phyloP scores from a whole-genome alignment of 208 protist species.

The Trypanosoma congolense region DNA sequence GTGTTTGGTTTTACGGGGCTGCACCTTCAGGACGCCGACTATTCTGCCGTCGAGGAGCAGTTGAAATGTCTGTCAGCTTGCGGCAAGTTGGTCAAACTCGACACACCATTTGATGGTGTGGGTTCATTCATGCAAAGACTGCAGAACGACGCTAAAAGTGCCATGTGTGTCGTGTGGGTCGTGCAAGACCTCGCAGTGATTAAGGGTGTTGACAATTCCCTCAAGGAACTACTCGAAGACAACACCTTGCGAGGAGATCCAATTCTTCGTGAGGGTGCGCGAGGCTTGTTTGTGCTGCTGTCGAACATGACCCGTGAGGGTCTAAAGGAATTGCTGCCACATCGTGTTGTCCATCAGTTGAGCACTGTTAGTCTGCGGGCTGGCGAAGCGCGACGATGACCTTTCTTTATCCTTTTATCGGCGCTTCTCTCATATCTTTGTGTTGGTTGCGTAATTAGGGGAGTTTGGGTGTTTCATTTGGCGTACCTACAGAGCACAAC shows the following conservation, averaged over 20 bases:
- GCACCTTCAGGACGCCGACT: constrained; percentile 7
- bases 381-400: too few relatives aligned
- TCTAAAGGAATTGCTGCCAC: constrained; percentile 52
- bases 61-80: constrained; percentile 3
- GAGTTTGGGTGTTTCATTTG: too few relatives aligned
- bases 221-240: constrained; percentile 73
- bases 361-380: constrained; percentile 10
- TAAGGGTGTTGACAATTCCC: constrained; percentile 27
- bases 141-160: constrained; percentile 2
- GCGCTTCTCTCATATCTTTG: not conserved
- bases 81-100: constrained; percentile 18
- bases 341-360: constrained; percentile 78
- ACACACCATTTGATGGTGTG: constrained; percentile 15
- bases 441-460: not conserved
- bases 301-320: constrained; percentile 34
- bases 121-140: constrained; percentile 6
- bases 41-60: constrained; percentile 5
- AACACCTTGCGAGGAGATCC: constrained; percentile 40
- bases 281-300: constrained; percentile 43
- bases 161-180: constrained; percentile 53
- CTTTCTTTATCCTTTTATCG: not conserved
- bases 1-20: constrained; percentile 16
- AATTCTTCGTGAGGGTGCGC: constrained; percentile 37
- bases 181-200: constrained; percentile 26
- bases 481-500: too few relatives aligned